phyloP scores from a whole-genome alignment of 2,329 filamentous ascomycete genomes.

The Neofusicoccum sp. region DNA sequence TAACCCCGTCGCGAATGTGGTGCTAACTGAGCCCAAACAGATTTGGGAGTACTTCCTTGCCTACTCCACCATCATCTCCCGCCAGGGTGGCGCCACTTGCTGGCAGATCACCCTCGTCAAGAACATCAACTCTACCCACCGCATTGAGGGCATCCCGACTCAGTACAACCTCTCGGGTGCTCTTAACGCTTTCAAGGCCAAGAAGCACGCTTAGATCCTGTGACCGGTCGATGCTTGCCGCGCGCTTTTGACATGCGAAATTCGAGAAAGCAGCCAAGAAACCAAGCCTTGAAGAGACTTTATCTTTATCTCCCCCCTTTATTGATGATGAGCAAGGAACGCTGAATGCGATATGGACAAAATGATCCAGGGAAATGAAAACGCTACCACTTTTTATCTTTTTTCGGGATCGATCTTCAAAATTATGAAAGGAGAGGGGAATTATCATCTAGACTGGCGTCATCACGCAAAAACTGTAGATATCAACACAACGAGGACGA shows the following conservation, averaged over 20 bases:
- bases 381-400: too few relatives aligned
- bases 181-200: constrained; percentile 53
- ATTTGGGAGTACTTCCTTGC: constrained; percentile 94
- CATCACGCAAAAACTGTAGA: too few relatives aligned
- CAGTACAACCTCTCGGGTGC: constrained; percentile 73
- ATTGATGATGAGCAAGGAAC: too few relatives aligned
- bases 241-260: neutral
- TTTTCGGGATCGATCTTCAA: too few relatives aligned
- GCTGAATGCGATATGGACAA: too few relatives aligned
- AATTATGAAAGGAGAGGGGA: too few relatives aligned
- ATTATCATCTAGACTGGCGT: too few relatives aligned
- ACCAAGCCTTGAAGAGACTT: neutral
- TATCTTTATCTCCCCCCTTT: too few relatives aligned
- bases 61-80: constrained; percentile 79
- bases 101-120: constrained; percentile 86
- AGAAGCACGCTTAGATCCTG: constrained; percentile 22
- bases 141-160: constrained; percentile 70
- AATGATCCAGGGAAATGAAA: too few relatives aligned
- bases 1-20: neutral
- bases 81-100: constrained; percentile 82
- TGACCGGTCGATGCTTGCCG: neutral
- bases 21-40: constrained; percentile 42
- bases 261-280: too few relatives aligned
- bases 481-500: too few relatives aligned
- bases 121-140: constrained; percentile 86